Evolutionary conservation across 352 stramenopile genomes (phyloP), one percentile per base, ranked within the genome.

Genomic region (Pythium brassicae): DNA sequence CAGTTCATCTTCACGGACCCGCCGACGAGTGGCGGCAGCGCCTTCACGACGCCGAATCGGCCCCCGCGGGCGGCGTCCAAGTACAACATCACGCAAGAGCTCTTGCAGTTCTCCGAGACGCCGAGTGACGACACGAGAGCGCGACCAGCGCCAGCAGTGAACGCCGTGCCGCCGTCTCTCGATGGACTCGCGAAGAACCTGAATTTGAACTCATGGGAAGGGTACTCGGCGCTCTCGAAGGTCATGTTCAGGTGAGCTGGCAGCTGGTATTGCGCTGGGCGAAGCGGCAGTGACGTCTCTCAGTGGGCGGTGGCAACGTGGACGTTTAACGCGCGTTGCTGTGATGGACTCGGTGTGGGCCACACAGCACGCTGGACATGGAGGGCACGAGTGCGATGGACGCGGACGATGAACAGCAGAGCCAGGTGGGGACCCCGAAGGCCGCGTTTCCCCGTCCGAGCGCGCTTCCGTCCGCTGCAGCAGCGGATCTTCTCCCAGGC

Each of bases 211-310:
- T 73, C 71, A 1, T 89, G 79, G 79, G 77, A 89, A 56, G 76
- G 75, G n/a, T 90, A 87, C 50, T 84, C 80, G n/a, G 76, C 69
- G 22, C 35, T 90, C 47, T 90, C 80, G 11, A 85, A 77, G 59
- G 65, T 88, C 53, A 81, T 90, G 63, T 81, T 87, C 64, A 89
- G 74, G 78, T 84, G 50, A n/a, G 48, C 20, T 47, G 9, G 22
- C 23, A 47, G 42, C 20, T 22, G 19, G 7, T 17, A 14, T 27
- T 47, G 42, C 42, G 3, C 17, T 22, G 8, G 23, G 42, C 12
- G 40, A 25, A 2, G n/a, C 8, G 7, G 14, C 32, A 11, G 32
- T 37, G 32, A 14, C 2, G 32, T 37, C 5, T 37, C 14, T 37
- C n/a, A n/a, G n/a, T n/a, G n/a, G n/a, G n/a, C n/a, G n/a, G 32